phyloP scores from a whole-genome alignment of 2,329 filamentous ascomycete species.

The Daldinia sp. region DNA sequence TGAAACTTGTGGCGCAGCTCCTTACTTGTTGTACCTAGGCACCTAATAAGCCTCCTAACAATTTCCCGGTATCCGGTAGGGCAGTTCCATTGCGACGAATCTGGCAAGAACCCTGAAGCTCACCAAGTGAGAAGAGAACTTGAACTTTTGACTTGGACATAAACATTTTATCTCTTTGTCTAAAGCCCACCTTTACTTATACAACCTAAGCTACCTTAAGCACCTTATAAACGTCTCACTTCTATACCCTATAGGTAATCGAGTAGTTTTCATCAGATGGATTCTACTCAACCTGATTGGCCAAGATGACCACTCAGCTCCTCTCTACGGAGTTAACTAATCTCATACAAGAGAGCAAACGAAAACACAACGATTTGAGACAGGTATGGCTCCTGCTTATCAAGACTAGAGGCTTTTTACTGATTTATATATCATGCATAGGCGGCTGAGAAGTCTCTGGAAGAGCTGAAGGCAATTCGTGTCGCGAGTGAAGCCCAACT shows the following conservation, averaged over 20 bases:
- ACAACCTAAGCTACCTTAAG: not conserved
- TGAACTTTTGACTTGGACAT: not conserved
- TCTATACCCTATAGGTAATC: not conserved
- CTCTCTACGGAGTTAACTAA: constrained; percentile 87
- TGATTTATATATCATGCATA: constrained; percentile 51
- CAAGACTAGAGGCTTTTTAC: not conserved
- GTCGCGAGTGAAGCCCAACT: constrained; percentile 79
- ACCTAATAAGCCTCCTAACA: not conserved
- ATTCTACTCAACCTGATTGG: constrained; percentile 35
- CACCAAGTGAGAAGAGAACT: constrained; percentile 6
- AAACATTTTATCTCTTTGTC: not conserved
- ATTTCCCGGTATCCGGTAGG: constrained; percentile 7
- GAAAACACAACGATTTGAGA: constrained; percentile 89
- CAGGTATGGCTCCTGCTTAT: constrained; percentile 63
- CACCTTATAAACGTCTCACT: not conserved
- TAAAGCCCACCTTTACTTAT: too few species aligned
- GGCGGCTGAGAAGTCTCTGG: constrained; percentile 93
- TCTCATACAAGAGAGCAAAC: constrained; percentile 93
- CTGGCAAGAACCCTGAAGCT: constrained; percentile 44
- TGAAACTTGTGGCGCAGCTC: not conserved
- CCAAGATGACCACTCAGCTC: constrained; percentile 88
- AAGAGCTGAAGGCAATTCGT: constrained; percentile 82
- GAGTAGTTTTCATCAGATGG: constrained; percentile 34
- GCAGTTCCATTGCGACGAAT: constrained; percentile 38
- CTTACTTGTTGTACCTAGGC: constrained; percentile 25